Conservation (phyloP, 192 early-diverging fungal genomes). For the Lobosporangium transversale region DNA sequence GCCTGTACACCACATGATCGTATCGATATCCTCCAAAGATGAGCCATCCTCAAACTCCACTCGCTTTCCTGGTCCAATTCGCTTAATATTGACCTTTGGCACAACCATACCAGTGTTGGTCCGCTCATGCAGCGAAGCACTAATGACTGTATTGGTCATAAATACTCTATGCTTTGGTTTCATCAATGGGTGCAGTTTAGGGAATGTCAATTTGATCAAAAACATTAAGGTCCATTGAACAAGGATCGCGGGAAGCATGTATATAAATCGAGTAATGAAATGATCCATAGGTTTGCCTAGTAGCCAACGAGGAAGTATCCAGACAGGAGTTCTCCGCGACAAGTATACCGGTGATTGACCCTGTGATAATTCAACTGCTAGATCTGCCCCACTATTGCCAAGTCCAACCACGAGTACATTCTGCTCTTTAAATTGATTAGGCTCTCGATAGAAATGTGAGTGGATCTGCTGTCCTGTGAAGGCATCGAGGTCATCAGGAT, state of each 20-base stretch:
- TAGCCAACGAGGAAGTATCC: conserved; percentile 54
- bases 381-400: conserved; percentile 68
- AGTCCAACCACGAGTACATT: conserved; percentile 65
- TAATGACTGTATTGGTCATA: conserved; percentile 60
- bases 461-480: conserved; percentile 64
- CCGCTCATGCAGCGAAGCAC: conserved; percentile 59
- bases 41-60: conserved; percentile 70
- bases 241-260: conserved; percentile 50
- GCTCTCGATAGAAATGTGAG: conserved; percentile 67
- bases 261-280: conserved; percentile 46
- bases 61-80: conserved; percentile 47
- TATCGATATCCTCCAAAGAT: conserved; percentile 60
- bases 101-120: conserved; percentile 62
- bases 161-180: conserved; percentile 52
- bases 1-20: conserved; percentile 71
- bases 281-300: conserved; percentile 63
- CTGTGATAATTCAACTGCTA: conserved; percentile 64
- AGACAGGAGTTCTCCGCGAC: conserved; percentile 47
- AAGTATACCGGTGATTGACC: conserved; percentile 64
- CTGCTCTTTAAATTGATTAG: conserved; percentile 60
- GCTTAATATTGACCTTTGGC: conserved; percentile 58
- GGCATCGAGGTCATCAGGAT: conserved; percentile 15
- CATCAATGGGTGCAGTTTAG: conserved; percentile 36
- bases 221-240: conserved; percentile 24
- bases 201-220: not conserved